Percentiles rank a stretch among this genome's conserved stretches.
These are phyloP conservation scores for Scutellaria baicalensis DNA, from an alignment of 257 asterid species.

Conservation along the genomic window DNA sequence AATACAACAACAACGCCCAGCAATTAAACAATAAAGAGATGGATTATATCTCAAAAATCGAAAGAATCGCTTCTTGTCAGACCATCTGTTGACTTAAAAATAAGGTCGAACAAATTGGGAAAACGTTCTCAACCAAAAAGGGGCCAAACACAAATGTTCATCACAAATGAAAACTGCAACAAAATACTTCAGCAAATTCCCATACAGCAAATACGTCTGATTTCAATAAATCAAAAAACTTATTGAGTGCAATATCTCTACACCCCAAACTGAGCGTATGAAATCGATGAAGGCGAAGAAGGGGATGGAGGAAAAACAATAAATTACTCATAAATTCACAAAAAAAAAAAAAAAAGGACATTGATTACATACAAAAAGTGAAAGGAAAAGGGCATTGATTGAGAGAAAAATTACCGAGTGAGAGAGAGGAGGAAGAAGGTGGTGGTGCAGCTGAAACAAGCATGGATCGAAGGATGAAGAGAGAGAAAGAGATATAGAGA, in stretches of 20 bases:
- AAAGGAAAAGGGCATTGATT: neutral
- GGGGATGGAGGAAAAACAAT: too few species aligned
- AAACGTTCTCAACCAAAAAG: neutral
- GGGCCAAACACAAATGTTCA: neutral
- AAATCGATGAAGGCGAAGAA: neutral
- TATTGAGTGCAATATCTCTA: neutral
- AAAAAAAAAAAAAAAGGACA: neutral
- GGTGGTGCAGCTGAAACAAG: slow-evolving; percentile 20
- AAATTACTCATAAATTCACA: neutral
- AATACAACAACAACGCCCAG: neutral
- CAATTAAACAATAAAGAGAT: neutral
- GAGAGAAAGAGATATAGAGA: neutral
- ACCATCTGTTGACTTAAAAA: too few species aligned
- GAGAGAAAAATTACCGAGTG: slow-evolving; percentile 1
- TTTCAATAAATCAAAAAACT: neutral
- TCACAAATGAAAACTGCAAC: neutral
- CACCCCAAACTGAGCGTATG: neutral
- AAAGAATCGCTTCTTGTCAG: neutral
- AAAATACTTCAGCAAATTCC: neutral
- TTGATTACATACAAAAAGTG: neutral
- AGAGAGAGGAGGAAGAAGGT: slow-evolving; percentile 18
- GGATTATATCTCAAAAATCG: neutral
- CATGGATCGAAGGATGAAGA: slow-evolving; percentile 16
- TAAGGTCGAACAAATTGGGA: too few species aligned
- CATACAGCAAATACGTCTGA: neutral